Evolutionary conservation across 116 monocot species (phyloP), one percentile per base, ranked within the genome.

Genomic region (Trichopus zeylanicus): DNA sequence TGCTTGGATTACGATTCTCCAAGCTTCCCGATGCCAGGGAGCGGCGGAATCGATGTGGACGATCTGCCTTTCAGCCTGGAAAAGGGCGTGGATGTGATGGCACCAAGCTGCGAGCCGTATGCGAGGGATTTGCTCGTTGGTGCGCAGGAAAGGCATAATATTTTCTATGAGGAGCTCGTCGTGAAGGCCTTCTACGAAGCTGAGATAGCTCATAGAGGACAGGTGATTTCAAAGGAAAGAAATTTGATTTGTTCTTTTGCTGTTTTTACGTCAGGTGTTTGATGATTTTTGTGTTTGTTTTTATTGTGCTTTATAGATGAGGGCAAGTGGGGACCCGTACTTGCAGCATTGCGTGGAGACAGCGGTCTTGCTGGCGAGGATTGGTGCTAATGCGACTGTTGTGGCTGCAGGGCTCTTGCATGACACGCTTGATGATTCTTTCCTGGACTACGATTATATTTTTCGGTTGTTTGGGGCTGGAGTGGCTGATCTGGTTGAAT

Each of bases 271-370:
- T 16, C 10, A 39, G 10, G 9, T 39, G 9, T 5, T 39, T 13
- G 3, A 16, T 42, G 42, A 42, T 33, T 33, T 13, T 16, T 42
- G 42, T 13, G 13, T 42, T 15, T 42, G 42, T 16, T 42, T 13
- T 3, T 42, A 18, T 42, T 33, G 13, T 69, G 4, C 53, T 33
- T 58, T 46, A 70, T 62, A 94, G 94, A 81, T 71, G 70, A 70
- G 94, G 52, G 83, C 76, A 10, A 89, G 81, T 59, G 94, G 94
- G 7, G 89, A 86, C 78, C 94, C 86, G 19, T 94, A 89, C 72
- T 62, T 94, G 60, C 77, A 83, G 63, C 94, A 94, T 64, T 94
- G 94, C 57, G 78, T 94, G 64, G 94, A 94, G 82, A 94, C 94
- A 0, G 94, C 94, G 0, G 63, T 89, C 25, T 59, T 94, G 53